Base-by-base conservation (phyloP, 2,329 filamentous ascomycete genomes). In the Orbilia javanica region DNA sequence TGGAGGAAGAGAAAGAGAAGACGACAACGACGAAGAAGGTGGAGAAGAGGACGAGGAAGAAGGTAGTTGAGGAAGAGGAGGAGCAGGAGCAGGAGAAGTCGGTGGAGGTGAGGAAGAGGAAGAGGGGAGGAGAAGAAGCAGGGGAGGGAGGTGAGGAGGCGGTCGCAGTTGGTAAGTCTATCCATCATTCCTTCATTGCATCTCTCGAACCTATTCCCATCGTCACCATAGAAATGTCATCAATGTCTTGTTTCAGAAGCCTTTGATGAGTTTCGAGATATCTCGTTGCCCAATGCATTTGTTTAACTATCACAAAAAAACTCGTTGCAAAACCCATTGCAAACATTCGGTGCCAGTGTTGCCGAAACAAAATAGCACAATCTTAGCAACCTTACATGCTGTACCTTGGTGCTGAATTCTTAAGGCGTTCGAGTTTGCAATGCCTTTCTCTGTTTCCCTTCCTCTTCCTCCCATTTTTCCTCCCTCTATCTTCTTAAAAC, bases 121-220 rank as follows among this genome's bases (percentile, higher is more conserved):
- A 20, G 52, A 36, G 29, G 52, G 52, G 25, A 31, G 50, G 27
- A 25, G n/a, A 20, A 11, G 52, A 36, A 18, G 25, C 5, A 13
- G 3, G 13, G 31, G 29, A 15, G 29, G 31, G 5, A 1, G 52
- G 3, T 1, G 34, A 10, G 34, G 34, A 60, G 55, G 55, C 34
- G 34, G 55, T 60, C 55, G 55, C 55, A 60, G 55, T 60, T 60
- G 34, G 55, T 60, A 42, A 60, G 55, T 60, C 18, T 42, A 42
- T 34, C 11, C 15, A 31, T 18, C 5, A 31, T 31, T 25, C 22
- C 20, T 48, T 11, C 4, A 50, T 60, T 60, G 20, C 55, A 60
- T 42, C 4, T 27, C 18, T 42, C 42, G 55, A 60, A 39, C 18
- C 20, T 27, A 60, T 60, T 60, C 55, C 18, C 55, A 27, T 60